phyloP scores from a whole-genome alignment of 2,329 filamentous ascomycete species.

The Alternaria triticina region DNA sequence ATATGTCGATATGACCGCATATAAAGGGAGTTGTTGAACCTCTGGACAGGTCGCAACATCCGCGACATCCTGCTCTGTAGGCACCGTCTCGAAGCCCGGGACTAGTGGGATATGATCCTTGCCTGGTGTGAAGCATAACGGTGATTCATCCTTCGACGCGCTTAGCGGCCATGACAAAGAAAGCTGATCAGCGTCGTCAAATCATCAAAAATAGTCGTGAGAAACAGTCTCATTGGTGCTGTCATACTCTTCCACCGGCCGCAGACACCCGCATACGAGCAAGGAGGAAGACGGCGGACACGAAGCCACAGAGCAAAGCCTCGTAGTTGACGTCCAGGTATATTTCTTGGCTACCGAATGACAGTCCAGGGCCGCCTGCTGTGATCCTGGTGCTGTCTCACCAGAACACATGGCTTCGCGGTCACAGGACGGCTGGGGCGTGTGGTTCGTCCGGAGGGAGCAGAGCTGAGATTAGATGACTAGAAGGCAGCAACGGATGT shows the following conservation, averaged over 20 bases:
- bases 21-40: neutral
- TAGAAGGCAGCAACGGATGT: neutral
- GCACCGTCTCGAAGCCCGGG: neutral
- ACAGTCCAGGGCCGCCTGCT: neutral
- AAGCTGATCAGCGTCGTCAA: neutral
- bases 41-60: neutral
- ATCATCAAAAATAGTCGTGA: neutral
- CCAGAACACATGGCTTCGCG: constrained; percentile 9
- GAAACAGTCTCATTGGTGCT: constrained; percentile 6
- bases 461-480: constrained; percentile 4
- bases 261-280: constrained; percentile 4
- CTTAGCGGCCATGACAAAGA: neutral
- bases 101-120: neutral
- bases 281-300: neutral
- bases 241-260: constrained; percentile 1
- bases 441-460: constrained; percentile 12
- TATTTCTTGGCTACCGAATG: constrained; percentile 13
- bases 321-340: neutral
- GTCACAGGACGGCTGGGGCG: constrained; percentile 9
- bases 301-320: constrained; percentile 6
- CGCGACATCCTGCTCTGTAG: neutral
- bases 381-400: constrained; percentile 17
- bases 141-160: neutral
- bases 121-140: neutral
- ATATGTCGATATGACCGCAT: neutral